phyloP scores from a whole-genome alignment of 23 red algal genomes.

The Gracilaria domingensis region DNA sequence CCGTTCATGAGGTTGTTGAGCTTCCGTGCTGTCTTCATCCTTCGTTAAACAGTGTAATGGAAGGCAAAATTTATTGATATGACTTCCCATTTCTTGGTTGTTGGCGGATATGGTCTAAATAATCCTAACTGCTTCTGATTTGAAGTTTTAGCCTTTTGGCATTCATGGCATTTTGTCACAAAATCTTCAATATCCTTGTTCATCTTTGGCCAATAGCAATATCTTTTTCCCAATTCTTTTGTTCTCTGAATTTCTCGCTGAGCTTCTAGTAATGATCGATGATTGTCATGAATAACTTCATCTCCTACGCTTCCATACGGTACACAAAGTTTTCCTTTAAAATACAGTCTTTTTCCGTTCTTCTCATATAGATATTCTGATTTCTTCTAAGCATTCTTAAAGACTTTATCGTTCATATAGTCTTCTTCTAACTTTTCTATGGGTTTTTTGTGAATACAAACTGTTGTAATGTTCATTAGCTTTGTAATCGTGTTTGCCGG shows the following conservation, averaged over 20 bases:
- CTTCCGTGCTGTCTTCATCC: too few relatives aligned
- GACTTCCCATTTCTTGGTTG: constrained; percentile 30
- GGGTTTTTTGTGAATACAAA: too few relatives aligned
- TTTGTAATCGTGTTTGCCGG: too few relatives aligned
- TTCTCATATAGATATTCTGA: too few relatives aligned
- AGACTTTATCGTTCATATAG: too few relatives aligned
- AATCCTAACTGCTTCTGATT: constrained; percentile 19
- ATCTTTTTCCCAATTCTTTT: constrained; percentile 6
- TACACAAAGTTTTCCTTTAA: constrained; percentile 18
- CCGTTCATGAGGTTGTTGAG: too few relatives aligned
- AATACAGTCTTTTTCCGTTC: constrained; percentile 19
- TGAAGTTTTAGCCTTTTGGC: constrained; percentile 19
- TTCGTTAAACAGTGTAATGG: too few relatives aligned
- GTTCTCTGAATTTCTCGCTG: constrained; percentile 26
- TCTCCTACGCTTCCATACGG: constrained; percentile 4
- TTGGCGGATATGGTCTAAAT: not conserved
- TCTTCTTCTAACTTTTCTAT: too few relatives aligned
- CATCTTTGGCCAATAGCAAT: constrained; percentile 47
- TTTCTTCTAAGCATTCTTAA: too few relatives aligned
- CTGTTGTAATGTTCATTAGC: too few relatives aligned
- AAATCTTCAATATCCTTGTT: constrained; percentile 14
- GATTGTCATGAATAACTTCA: constrained; percentile 7
- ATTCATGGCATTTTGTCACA: constrained; percentile 1
- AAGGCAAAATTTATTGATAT: constrained; percentile 48
- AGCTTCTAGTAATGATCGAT: not conserved